Evolutionary conservation across 2,329 filamentous ascomycete species (phyloP).

Genomic region (Exophiala aquamarina): DNA sequence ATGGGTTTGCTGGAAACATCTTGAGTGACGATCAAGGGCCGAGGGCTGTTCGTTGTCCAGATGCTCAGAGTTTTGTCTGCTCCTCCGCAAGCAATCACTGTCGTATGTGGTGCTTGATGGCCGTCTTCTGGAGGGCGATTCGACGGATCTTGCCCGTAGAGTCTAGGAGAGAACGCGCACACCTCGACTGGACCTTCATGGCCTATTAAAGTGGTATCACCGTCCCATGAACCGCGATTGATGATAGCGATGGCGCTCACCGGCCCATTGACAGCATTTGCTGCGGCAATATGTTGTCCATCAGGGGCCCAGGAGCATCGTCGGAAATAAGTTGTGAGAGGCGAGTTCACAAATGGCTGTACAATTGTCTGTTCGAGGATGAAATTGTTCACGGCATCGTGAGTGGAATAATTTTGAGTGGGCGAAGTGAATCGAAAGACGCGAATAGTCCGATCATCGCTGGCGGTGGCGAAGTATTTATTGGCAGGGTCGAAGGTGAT

Average conservation of each 20-base stretch:
- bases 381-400: conserved; percentile 97
- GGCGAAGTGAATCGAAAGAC: conserved; percentile 94
- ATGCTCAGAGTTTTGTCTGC: conserved; percentile 95
- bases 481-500: conserved; percentile 98
- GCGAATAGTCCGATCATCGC: conserved; percentile 94
- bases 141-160: conserved; percentile 74
- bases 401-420: conserved; percentile 83
- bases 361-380: conserved; percentile 89
- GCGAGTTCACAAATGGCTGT: conserved; percentile 83
- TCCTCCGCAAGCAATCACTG: conserved; percentile 93
- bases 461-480: conserved; percentile 98
- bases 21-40: conserved; percentile 85
- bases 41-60: conserved; percentile 94
- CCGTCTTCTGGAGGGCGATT: conserved; percentile 48
- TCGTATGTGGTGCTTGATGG: conserved; percentile 61
- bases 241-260: conserved; percentile 97
- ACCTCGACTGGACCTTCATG: conserved; percentile 97
- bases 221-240: conserved; percentile 87
- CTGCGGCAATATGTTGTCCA: conserved; percentile 92
- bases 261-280: conserved; percentile 94
- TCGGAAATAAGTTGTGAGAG: conserved; percentile 93
- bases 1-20: conserved; percentile 89
- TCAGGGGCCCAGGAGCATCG: conserved; percentile 97
- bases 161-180: conserved; percentile 89
- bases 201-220: conserved; percentile 94